phyloP scores from a whole-genome alignment of 1,139 yeast genomes.

The Lodderomyces orthopsilosis region DNA sequence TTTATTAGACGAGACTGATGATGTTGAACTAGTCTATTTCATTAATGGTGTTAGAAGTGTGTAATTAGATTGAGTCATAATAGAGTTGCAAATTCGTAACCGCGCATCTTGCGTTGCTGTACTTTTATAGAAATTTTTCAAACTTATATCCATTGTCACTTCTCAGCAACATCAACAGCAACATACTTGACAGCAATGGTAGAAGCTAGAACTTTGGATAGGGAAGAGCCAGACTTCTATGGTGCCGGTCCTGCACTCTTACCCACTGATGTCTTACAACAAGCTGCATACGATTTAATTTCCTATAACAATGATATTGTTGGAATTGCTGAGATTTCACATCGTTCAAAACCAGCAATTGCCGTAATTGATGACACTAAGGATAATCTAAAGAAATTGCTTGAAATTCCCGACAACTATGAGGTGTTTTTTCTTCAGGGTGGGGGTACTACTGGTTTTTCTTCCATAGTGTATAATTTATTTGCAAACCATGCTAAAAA shows the following conservation, averaged over 20 bases:
- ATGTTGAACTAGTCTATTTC: conserved; percentile 54
- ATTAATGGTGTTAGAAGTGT: conserved; percentile 34
- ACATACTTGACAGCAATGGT: conserved; percentile 1
- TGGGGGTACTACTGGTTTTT: conserved; percentile 95
- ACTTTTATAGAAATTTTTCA: too few species aligned
- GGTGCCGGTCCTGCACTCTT: conserved; percentile 98
- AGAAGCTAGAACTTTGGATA: conserved; percentile 32
- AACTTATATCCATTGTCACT: neutral
- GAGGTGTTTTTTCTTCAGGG: conserved; percentile 95
- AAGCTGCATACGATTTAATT: conserved; percentile 81
- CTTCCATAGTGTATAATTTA: conserved; percentile 81
- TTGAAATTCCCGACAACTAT: conserved; percentile 83
- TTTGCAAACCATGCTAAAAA: conserved; percentile 69
- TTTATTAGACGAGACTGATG: conserved; percentile 53
- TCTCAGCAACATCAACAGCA: conserved; percentile 5
- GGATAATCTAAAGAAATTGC: conserved; percentile 56
- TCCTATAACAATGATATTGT: conserved; percentile 66
- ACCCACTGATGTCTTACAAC: conserved; percentile 78
- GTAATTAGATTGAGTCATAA: conserved; percentile 1
- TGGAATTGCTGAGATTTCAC: conserved; percentile 95
- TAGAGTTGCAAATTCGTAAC: neutral
- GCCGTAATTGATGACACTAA: conserved; percentile 77
- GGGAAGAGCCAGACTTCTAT: conserved; percentile 79
- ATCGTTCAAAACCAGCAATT: conserved; percentile 82
- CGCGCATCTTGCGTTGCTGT: too few species aligned